Percentiles rank a stretch among this genome's conserved stretches.
Conservation (phyloP, 495 filamentous ascomycete genomes). For the Saxispiralis lemnorum region DNA sequence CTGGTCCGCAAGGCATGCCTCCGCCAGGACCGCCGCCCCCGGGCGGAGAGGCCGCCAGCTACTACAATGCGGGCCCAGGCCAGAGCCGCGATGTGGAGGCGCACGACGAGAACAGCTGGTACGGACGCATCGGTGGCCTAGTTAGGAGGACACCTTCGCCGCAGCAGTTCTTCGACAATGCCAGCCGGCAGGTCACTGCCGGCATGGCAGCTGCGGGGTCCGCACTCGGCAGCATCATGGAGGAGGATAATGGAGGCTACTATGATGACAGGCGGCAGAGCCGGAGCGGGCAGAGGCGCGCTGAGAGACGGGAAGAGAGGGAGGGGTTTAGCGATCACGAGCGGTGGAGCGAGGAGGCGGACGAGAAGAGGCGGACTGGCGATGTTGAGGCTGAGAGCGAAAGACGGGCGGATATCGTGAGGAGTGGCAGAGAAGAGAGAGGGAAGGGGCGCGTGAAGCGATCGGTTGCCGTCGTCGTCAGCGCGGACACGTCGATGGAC, state of each 20-base stretch:
- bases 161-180: conserved; percentile 68
- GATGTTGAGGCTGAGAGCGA: conserved; percentile 15
- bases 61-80: conserved; percentile 1
- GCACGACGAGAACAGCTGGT: conserved; percentile 38
- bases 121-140: conserved; percentile 65
- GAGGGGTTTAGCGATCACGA: conserved; percentile 31
- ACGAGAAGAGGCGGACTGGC: conserved; percentile 23
- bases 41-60: conserved; percentile 12
- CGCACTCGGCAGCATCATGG: conserved; percentile 66
- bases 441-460: conserved; percentile 36
- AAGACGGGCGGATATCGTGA: conserved; percentile 12
- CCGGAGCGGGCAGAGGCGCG: conserved; percentile 14
- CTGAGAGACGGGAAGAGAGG: conserved; percentile 5
- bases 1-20: conserved; percentile 8
- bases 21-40: conserved; percentile 2
- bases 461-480: conserved; percentile 70
- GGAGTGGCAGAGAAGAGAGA: conserved; percentile 19
- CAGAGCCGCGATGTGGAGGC: conserved; percentile 7
- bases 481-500: conserved; percentile 45
- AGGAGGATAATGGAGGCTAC: conserved; percentile 42
- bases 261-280: conserved; percentile 56
- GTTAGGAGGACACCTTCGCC: conserved; percentile 75
- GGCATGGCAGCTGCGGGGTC: conserved; percentile 72
- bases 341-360: conserved; percentile 71
- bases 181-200: conserved; percentile 55